These are phyloP conservation scores for Saccharomyces kudriavzevii DNA, from an alignment of 805 yeast species.

Conservation along the genomic window DNA sequence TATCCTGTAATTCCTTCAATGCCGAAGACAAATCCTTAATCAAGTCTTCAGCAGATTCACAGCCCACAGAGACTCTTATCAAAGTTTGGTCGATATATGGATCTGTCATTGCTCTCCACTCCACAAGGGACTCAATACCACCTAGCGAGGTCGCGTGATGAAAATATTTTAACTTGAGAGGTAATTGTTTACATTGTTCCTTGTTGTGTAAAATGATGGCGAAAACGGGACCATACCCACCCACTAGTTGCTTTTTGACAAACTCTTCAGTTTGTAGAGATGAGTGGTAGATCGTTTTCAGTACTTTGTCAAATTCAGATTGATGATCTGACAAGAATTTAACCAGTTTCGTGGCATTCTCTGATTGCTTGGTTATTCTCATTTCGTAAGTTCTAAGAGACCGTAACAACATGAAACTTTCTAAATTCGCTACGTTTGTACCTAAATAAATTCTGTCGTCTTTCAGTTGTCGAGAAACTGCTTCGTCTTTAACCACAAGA, in stretches of 20 bases:
- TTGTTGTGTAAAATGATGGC: conserved; percentile 46
- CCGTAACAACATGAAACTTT: conserved; percentile 63
- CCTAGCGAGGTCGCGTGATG: conserved; percentile 92
- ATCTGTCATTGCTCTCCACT: conserved; percentile 81
- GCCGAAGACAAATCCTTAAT: conserved; percentile 67
- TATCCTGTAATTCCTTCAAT: conserved; percentile 23
- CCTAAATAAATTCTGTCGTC: conserved; percentile 68
- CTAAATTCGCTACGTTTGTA: conserved; percentile 71
- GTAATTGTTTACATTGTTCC: conserved; percentile 54
- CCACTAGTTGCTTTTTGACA: conserved; percentile 57
- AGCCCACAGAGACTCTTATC: conserved; percentile 72
- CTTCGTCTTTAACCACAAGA: conserved; percentile 52
- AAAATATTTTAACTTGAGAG: conserved; percentile 58
- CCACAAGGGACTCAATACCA: conserved; percentile 83
- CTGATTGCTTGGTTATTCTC: conserved; percentile 60
- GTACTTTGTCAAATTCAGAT: conserved; percentile 36
- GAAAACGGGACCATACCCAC: conserved; percentile 69
- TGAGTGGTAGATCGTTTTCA: conserved; percentile 57
- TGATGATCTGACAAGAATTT: conserved; percentile 46
- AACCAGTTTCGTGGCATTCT: conserved; percentile 55
- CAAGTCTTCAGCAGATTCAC: conserved; percentile 69
- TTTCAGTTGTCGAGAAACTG: conserved; percentile 39
- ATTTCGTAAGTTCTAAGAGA: conserved; percentile 75
- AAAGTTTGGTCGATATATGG: conserved; percentile 45
- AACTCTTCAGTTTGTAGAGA: conserved; percentile 66